A percentile compares a stretch with the other conserved stretches of the same genome.
phyloP scores from a whole-genome alignment of 2,329 filamentous ascomycete species.

The Elsinoe ampelina region DNA sequence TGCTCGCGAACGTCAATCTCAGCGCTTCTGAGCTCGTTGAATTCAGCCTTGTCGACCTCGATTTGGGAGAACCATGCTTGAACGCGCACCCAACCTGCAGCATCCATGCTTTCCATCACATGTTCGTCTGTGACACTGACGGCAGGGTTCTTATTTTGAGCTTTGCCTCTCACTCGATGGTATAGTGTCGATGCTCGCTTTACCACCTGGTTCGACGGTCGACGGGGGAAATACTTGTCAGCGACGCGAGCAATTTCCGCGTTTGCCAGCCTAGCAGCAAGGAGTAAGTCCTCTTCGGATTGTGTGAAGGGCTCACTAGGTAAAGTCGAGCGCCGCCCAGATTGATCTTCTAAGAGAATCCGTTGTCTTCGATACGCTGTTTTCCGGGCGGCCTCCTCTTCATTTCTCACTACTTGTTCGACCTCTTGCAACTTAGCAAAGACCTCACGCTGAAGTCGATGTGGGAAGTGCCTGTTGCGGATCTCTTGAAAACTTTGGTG shows the following conservation, averaged over 20 bases:
- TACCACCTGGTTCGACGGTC: not conserved
- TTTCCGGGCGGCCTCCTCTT: not conserved
- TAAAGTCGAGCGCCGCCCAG: conserved; percentile 8
- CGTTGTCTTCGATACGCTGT: not conserved
- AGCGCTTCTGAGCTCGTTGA: not conserved
- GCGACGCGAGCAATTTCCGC: conserved; percentile 14
- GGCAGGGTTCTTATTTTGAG: not conserved
- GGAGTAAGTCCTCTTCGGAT: conserved; percentile 13
- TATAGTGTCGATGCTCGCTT: conserved; percentile 10
- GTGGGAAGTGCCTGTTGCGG: not conserved
- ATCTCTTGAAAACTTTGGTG: not conserved
- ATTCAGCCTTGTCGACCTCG: not conserved
- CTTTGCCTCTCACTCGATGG: conserved; percentile 1
- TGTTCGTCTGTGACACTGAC: not conserved
- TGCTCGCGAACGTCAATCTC: not conserved
- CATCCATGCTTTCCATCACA: not conserved
- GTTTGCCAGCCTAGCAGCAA: conserved; percentile 12
- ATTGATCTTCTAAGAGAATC: not conserved
- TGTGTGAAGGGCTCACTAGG: conserved; percentile 11
- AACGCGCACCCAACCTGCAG: not conserved
- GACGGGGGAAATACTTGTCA: conserved; percentile 14
- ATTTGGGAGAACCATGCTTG: not conserved
- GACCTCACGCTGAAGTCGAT: not conserved
- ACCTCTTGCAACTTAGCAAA: not conserved
- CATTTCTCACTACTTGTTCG: not conserved